Base-by-base conservation (phyloP, 2,329 filamentous ascomycete genomes). In the Trichoderma harzianum region DNA sequence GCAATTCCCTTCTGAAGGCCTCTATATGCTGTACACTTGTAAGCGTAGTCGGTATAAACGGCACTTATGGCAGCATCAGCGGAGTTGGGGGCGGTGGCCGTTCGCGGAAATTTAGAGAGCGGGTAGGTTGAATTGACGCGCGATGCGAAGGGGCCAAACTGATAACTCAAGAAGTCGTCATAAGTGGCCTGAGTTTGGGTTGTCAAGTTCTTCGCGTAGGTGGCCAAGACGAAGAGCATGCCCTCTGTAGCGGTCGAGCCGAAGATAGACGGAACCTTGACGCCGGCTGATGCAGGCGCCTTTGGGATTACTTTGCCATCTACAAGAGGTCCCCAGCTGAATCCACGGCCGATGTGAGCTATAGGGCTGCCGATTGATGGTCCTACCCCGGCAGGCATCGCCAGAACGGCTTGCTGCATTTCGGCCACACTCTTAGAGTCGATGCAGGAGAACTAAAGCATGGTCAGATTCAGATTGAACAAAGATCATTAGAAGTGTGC, bases 161-260 rank as follows among this genome's bases (percentile, higher is more conserved):
- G 34, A n/a, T 69, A 69, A 7, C 7, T 51, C 55, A 69, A 26
- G n/a, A 69, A 60, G 14, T 47, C 55, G 55, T 72, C 32, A 72
- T 28, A 39, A 55, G 47, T 53, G 5, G 21, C 47, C 47, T 53
- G 21, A 7, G 47, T 53, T 24, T 53, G 47, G 21, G 47, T 53
- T 12, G 47, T 53, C 11, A 53, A 36, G 30, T 55, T 55, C 55
- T 34, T n/a, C 18, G 26, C 14, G 5, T 66, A 66, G 14, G 28
- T 34, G 11, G 47, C 63, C 47, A 66, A 32, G 7, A 66, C 63
- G 5, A 66, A 66, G 21, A 66, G 63, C 63, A 55, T 55, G 16
- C 63, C 63, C 21, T 66, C 63, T 26, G 26, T 34, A 16, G 43
- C 3, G 8, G 43, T 66, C 30, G 47, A 55, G 43, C 62, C 63